These are phyloP conservation scores for Arthroderma sp. DNA, from an alignment of 2,329 filamentous ascomycete species.

Conservation along the genomic window DNA sequence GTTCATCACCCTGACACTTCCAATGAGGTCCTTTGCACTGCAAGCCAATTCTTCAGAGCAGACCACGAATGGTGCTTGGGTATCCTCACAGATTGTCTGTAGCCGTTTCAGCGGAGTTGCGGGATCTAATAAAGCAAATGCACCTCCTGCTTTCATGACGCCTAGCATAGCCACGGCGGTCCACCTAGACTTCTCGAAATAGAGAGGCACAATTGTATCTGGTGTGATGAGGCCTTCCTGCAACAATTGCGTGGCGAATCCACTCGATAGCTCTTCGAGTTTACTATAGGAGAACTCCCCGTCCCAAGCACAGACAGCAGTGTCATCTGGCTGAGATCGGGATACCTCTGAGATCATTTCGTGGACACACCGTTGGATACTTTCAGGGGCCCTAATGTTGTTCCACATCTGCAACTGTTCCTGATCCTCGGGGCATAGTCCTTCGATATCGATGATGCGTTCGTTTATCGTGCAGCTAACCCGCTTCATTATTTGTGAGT, in stretches of 20 bases:
- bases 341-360: constrained; percentile 20
- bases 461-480: no score
- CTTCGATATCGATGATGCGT: no score
- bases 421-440: no score
- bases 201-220: constrained; percentile 9
- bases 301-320: constrained; percentile 19
- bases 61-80: not conserved
- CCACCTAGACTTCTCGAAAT: constrained; percentile 15
- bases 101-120: constrained; percentile 11
- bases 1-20: no score
- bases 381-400: constrained; percentile 15
- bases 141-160: constrained; percentile 14
- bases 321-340: constrained; percentile 13
- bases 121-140: constrained; percentile 19
- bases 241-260: constrained; percentile 10
- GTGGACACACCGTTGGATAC: constrained; percentile 21
- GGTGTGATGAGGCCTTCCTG: constrained; percentile 6
- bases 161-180: constrained; percentile 13
- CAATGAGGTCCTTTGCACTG: constrained; percentile 11
- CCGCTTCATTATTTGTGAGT: no score
- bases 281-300: constrained; percentile 14
- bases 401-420: constrained; percentile 23
- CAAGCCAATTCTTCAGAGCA: constrained; percentile 10
- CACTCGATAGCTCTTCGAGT: constrained; percentile 16
- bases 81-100: constrained; percentile 8